Percentiles rank a stretch among this genome's conserved stretches.
Evolutionary conservation across 352 stramenopile genomes (phyloP).

Genomic region (Aphanomyces cochlioides): DNA sequence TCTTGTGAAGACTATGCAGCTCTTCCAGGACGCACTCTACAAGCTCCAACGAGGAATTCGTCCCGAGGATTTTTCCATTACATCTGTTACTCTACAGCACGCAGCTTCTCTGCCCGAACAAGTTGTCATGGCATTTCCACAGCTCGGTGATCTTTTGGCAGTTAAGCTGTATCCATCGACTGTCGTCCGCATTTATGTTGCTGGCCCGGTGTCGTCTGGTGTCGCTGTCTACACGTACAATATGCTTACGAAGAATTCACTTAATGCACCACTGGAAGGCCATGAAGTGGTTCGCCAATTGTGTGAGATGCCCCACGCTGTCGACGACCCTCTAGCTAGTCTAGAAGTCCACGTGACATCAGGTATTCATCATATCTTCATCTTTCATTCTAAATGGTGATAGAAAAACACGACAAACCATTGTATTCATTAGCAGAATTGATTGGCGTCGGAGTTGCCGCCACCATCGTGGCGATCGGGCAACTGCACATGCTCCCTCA

Average conservation of each 20-base stretch:
- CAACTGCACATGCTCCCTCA: neutral
- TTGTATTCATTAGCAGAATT: neutral
- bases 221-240: constrained; percentile 54
- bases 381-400: too few species aligned
- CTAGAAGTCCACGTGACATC: constrained; percentile 24
- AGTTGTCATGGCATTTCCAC: constrained; percentile 49
- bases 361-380: constrained; percentile 15
- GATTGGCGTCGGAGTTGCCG: neutral
- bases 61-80: constrained; percentile 65
- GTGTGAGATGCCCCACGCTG: constrained; percentile 16
- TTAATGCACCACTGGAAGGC: neutral
- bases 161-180: constrained; percentile 69
- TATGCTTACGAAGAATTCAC: constrained; percentile 38
- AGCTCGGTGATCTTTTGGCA: constrained; percentile 46
- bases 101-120: constrained; percentile 58
- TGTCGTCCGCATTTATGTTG: constrained; percentile 69
- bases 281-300: constrained; percentile 13
- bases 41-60: constrained; percentile 58
- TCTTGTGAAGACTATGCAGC: constrained; percentile 52
- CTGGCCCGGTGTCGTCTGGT: constrained; percentile 53
- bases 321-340: constrained; percentile 7
- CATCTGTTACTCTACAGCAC: constrained; percentile 70
- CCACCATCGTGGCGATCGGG: neutral
- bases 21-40: constrained; percentile 72
- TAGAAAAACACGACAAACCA: neutral